A percentile compares a stretch with the other conserved stretches of the same genome.
Conservation (phyloP, 1,284 basidiomycete genomes). For the Cystobasidium sp. region DNA sequence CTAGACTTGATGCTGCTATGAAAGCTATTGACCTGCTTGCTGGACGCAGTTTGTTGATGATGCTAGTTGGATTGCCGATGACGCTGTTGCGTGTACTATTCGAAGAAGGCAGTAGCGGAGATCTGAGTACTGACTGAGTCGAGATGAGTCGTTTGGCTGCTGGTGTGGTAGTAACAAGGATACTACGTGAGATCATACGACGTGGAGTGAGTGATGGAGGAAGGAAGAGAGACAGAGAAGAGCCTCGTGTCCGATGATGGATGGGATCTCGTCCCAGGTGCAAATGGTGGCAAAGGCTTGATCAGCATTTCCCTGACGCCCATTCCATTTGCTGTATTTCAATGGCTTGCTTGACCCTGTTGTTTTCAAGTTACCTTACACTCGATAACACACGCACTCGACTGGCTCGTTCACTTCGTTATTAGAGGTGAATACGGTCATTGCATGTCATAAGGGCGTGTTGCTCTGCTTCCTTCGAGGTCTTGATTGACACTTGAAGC, state of each 20-base stretch:
- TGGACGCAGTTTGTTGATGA: constrained; percentile 37
- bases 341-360: too few species aligned
- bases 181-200: constrained; percentile 9
- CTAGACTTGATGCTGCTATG: constrained; percentile 28
- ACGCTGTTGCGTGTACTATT: not conserved
- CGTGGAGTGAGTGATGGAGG: not conserved
- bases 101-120: not conserved
- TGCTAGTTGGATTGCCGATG: not conserved
- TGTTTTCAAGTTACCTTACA: too few species aligned
- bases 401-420: not conserved
- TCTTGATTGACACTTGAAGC: constrained; percentile 20
- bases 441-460: not conserved
- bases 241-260: not conserved
- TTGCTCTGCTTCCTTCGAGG: constrained; percentile 1
- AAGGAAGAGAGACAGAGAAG: not conserved
- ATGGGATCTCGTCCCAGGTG: too few species aligned
- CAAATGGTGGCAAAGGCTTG: constrained; percentile 9
- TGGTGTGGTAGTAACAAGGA: not conserved
- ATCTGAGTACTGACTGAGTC: not conserved
- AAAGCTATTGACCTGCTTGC: constrained; percentile 34
- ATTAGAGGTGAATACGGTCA: not conserved
- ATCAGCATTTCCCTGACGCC: not conserved
- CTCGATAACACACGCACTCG: too few species aligned
- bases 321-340: too few species aligned
- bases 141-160: not conserved